Percentiles rank a stretch among this genome's conserved stretches.
Conservation (phyloP, 75 land plant genomes). For the Chamaecyparis obtusa region DNA sequence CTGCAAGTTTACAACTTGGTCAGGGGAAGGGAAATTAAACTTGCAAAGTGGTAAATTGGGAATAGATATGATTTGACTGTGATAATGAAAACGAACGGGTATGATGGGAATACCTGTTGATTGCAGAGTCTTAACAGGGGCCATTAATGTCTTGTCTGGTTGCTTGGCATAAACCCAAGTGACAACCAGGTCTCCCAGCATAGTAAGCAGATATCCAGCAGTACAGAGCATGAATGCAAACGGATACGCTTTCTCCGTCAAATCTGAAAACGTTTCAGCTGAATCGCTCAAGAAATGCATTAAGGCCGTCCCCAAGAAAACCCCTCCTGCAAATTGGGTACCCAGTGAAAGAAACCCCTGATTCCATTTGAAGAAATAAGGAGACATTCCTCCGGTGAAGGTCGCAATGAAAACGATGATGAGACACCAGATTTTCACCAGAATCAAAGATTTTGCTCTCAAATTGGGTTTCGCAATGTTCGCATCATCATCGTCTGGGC, state of each 20-base stretch:
- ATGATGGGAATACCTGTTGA: too few species aligned
- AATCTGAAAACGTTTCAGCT: conserved; percentile 44
- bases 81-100: too few species aligned
- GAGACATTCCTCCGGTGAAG: conserved; percentile 75
- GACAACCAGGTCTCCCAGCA: conserved; percentile 61
- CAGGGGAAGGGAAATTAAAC: too few species aligned
- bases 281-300: conserved; percentile 83
- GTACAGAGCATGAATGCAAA: conserved; percentile 82
- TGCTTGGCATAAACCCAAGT: conserved; percentile 24
- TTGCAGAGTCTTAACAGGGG: too few species aligned
- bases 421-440: conserved; percentile 67
- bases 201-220: conserved; percentile 27
- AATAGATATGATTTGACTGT: too few species aligned
- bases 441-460: conserved; percentile 42
- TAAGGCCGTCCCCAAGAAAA: not conserved
- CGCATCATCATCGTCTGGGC: conserved; percentile 4
- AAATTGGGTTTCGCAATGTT: conserved; percentile 26
- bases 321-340: conserved; percentile 77
- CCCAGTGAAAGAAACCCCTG: conserved; percentile 62
- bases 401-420: conserved; percentile 64
- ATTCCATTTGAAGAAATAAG: conserved; percentile 79
- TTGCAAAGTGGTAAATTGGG: too few species aligned
- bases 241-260: conserved; percentile 53
- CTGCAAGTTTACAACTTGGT: too few species aligned
- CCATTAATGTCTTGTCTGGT: not conserved